Conservation (phyloP, 1,139 yeast genomes). For the Protomyces pachydermus region DNA sequence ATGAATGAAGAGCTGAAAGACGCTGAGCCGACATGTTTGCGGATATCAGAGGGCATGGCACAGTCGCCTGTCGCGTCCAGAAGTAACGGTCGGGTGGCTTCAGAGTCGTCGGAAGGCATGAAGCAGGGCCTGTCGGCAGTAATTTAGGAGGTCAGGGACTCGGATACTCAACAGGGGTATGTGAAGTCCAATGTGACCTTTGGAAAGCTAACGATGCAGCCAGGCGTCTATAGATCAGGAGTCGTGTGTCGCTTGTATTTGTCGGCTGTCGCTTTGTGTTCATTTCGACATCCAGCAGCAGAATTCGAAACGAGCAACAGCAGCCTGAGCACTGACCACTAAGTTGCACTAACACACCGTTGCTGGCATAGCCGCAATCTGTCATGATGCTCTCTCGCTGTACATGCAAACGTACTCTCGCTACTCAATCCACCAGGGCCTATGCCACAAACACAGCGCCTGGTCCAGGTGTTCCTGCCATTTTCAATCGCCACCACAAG, state of each 20-base stretch:
- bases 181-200: too few species aligned
- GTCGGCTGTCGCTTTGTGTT: too few species aligned
- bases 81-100: neutral
- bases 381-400: neutral
- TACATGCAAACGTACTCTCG: neutral
- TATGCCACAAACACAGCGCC: neutral
- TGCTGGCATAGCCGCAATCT: too few species aligned
- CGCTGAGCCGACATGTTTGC: constrained; percentile 18
- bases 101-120: neutral
- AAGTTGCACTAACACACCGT: too few species aligned
- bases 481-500: constrained; percentile 64
- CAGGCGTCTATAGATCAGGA: too few species aligned
- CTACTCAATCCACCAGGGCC: neutral
- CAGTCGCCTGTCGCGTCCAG: neutral
- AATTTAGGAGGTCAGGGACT: neutral
- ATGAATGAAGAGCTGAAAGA: constrained; percentile 21
- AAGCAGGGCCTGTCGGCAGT: neutral
- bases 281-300: too few species aligned
- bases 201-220: too few species aligned
- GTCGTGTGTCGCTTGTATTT: too few species aligned
- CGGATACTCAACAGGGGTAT: too few species aligned
- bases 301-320: too few species aligned
- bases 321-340: too few species aligned
- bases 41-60: neutral
- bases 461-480: constrained; percentile 36